Conservation (phyloP, 495 filamentous ascomycete genomes). For the Penicillium goetzii region DNA sequence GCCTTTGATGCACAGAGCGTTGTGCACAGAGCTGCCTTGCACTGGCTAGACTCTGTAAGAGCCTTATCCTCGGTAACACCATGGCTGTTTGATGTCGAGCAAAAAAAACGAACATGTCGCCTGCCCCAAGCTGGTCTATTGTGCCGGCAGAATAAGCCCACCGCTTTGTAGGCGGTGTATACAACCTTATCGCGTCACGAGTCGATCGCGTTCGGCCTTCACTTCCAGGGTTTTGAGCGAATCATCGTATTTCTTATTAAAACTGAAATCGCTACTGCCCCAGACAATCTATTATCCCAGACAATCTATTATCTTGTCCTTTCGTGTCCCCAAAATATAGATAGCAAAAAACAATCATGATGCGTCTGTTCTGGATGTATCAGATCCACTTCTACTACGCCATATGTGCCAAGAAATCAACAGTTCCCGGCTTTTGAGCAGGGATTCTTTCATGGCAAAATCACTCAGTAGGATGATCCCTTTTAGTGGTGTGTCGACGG, state of each 20-base stretch:
- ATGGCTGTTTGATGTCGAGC: slow-evolving; percentile 28
- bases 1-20: slow-evolving; percentile 11
- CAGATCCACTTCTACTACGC: not conserved
- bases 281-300: not conserved
- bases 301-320: too few relatives aligned
- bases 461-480: not conserved
- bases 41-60: slow-evolving; percentile 24
- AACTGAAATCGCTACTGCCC: not conserved
- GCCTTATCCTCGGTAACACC: slow-evolving; percentile 32
- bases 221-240: not conserved
- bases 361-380: not conserved
- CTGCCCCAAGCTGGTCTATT: slow-evolving; percentile 27
- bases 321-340: not conserved
- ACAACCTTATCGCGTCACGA: not conserved
- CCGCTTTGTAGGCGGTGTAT: slow-evolving; percentile 11
- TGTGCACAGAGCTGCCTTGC: slow-evolving; percentile 13
- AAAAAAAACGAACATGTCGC: not conserved
- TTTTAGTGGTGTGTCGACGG: not conserved
- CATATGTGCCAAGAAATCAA: slow-evolving; percentile 10
- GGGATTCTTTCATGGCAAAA: not conserved
- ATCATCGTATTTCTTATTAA: not conserved
- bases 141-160: slow-evolving; percentile 14
- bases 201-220: too few relatives aligned
- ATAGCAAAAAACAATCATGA: not conserved
- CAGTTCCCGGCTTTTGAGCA: not conserved